These are phyloP conservation scores for Fistulinella prunicolor DNA, from an alignment of 768 basidiomycete species.

Conservation along the genomic window DNA sequence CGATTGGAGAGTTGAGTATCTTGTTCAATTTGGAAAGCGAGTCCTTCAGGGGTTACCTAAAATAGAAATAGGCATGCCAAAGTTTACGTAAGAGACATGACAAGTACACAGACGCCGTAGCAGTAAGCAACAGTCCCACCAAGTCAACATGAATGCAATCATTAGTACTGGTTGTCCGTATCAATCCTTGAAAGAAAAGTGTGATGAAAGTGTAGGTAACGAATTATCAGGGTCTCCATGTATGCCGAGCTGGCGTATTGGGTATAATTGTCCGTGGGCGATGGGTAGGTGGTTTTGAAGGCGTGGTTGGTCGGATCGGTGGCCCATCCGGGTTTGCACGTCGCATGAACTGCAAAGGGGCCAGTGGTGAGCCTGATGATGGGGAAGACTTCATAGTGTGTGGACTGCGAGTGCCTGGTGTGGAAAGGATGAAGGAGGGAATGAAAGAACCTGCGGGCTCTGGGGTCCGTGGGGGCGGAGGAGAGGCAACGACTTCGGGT, in stretches of 20 bases:
- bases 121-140: constrained; percentile 19
- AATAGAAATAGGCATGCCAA: constrained; percentile 5
- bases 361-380: constrained; percentile 68
- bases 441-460: constrained; percentile 56
- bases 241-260: constrained; percentile 48
- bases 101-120: constrained; percentile 21
- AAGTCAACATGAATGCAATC: constrained; percentile 21
- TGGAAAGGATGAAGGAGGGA: constrained; percentile 66
- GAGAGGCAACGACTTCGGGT: constrained; percentile 35
- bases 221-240: constrained; percentile 61
- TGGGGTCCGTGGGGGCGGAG: constrained; percentile 58
- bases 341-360: constrained; percentile 81
- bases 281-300: constrained; percentile 55
- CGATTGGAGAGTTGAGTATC: no score
- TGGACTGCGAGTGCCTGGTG: constrained; percentile 45
- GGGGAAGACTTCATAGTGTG: constrained; percentile 50
- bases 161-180: not conserved
- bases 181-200: not conserved
- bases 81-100: constrained; percentile 12
- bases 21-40: not conserved
- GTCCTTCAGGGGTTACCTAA: constrained; percentile 4
- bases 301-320: constrained; percentile 56
- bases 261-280: constrained; percentile 41
- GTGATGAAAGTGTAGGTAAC: constrained; percentile 13
- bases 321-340: constrained; percentile 63